Evolutionary conservation across 2,329 filamentous ascomycete genomes (phyloP), one percentile per base, ranked within the genome.

Genomic region (Neofusicoccum kwambonambiense): DNA sequence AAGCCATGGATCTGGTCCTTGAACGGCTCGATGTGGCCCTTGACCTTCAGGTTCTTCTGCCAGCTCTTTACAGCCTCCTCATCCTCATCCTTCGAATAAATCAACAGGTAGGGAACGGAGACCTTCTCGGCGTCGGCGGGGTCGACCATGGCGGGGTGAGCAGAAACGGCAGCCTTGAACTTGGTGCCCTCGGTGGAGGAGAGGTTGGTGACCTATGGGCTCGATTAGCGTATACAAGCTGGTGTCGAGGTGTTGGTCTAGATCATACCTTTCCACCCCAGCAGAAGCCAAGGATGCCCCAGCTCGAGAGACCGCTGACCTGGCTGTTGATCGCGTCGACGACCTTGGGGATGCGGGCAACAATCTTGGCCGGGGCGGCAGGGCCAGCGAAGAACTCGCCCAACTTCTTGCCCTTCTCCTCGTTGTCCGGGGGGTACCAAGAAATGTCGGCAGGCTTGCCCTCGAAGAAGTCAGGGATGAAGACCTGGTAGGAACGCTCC

Each of bases 401-500:
- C 13, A 88, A 79, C 73, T 87, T 87, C 76, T 85, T 71, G 68
- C 82, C 81, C 76, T 88, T 85, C 66, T 88, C 86, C 45, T 86
- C 79, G 67, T 79, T 87, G 72, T 86, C 80, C 15, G 86, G 85
- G 0, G 85, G 85, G 74, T 85, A 87, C 84, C 84, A 87, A 60
- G 79, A 80, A 70, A 88, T 86, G 69, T 85, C 83, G 66, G 83
- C 86, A 41, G 91, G 90, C 69, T 86, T 83, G 75, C 91, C 93
- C 66, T 90, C 85, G 81, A 97, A 96, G 84, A 91, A 94, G 80
- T 97, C 93, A 34, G 93, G 93, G 68, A 97, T 93, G 79, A 93
- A 93, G 70, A 97, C 91, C 70, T 88, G 88, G 82, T 96, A 95
- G 73, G 90, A 87, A 66, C 82, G 76, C 81, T 85, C 78, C 87